Percentiles rank a stretch among this genome's conserved stretches.
These are phyloP conservation scores for Gastrolobium villosum DNA, from an alignment of 306 rosid species.

Conservation along the genomic window DNA sequence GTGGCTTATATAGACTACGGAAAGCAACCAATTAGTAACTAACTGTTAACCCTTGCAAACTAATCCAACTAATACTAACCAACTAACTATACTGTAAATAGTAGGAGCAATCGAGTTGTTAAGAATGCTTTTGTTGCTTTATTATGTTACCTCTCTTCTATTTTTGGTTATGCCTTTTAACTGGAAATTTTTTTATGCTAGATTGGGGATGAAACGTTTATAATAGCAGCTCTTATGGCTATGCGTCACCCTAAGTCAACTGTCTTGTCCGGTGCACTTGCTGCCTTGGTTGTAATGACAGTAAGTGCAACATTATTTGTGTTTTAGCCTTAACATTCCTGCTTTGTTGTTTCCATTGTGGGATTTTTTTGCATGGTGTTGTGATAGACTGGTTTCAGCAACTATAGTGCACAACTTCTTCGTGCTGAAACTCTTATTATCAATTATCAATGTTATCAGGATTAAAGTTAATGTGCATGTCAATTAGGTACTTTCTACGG, in stretches of 20 bases:
- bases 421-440: conserved; percentile 47
- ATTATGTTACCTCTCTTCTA: conserved; percentile 26
- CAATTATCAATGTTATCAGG: conserved; percentile 37
- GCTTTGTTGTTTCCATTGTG: conserved; percentile 40
- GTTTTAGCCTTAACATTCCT: background rate
- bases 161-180: conserved; percentile 36
- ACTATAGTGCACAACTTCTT: conserved; percentile 38
- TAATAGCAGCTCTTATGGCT: conserved; percentile 99
- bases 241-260: conserved; percentile 99
- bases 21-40: background rate
- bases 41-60: background rate
- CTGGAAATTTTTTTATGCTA: conserved; percentile 57
- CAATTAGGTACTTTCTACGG: conserved; percentile 94
- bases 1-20: background rate
- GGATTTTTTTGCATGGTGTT: conserved; percentile 42
- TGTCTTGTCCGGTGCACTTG: conserved; percentile 92
- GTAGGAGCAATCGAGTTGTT: conserved; percentile 21
- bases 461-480: conserved; percentile 52
- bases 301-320: conserved; percentile 52
- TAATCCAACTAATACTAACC: background rate
- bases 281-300: conserved; percentile 93
- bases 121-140: conserved; percentile 39
- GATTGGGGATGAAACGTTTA: conserved; percentile 99
- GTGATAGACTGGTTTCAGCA: conserved; percentile 41
- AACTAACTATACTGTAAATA: conserved; percentile 1